A percentile compares a stretch with the other conserved stretches of the same genome.
Evolutionary conservation across 1,284 basidiomycete genomes (phyloP).

Genomic region (Blastosporella zonata): DNA sequence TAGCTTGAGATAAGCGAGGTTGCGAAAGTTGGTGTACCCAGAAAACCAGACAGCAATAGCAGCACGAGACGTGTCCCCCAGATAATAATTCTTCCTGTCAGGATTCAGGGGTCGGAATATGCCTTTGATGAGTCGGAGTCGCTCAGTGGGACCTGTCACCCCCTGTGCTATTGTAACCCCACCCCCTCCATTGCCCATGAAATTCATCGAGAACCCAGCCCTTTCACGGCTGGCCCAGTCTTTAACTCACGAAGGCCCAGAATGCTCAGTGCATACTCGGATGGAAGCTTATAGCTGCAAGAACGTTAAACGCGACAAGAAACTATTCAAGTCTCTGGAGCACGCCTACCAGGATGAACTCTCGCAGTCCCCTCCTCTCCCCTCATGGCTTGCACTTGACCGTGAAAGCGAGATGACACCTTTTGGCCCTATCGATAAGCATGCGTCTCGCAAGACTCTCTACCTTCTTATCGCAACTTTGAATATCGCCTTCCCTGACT

Average conservation of each 20-base stretch:
- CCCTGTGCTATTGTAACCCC: slow-evolving; percentile 6
- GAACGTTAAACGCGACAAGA: slow-evolving; percentile 95
- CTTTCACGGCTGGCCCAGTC: slow-evolving; percentile 78
- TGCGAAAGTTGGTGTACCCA: too few relatives aligned
- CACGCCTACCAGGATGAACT: slow-evolving; percentile 78
- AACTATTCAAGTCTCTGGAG: slow-evolving; percentile 91
- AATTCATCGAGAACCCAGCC: slow-evolving; percentile 86
- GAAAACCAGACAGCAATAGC: too few relatives aligned
- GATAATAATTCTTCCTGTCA: too few relatives aligned
- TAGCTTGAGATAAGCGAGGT: too few relatives aligned
- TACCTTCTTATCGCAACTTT: slow-evolving; percentile 95
- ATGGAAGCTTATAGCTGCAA: slow-evolving; percentile 99
- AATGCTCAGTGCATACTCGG: slow-evolving; percentile 88
- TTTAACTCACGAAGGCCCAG: slow-evolving; percentile 83
- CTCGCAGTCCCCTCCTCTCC: slow-evolving; percentile 66
- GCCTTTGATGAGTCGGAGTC: too few relatives aligned
- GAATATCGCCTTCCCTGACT: slow-evolving; percentile 96
- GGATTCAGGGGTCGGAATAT: too few relatives aligned
- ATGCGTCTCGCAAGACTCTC: slow-evolving; percentile 81
- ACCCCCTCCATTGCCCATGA: slow-evolving; percentile 38
- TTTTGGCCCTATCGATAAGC: slow-evolving; percentile 75
- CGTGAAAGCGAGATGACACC: slow-evolving; percentile 71
- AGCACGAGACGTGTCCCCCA: too few relatives aligned
- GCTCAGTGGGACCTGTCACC: background rate
- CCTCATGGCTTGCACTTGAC: slow-evolving; percentile 66